These are phyloP conservation scores for Mycena olivaceomarginata DNA, from an alignment of 768 basidiomycete species.

Conservation along the genomic window DNA sequence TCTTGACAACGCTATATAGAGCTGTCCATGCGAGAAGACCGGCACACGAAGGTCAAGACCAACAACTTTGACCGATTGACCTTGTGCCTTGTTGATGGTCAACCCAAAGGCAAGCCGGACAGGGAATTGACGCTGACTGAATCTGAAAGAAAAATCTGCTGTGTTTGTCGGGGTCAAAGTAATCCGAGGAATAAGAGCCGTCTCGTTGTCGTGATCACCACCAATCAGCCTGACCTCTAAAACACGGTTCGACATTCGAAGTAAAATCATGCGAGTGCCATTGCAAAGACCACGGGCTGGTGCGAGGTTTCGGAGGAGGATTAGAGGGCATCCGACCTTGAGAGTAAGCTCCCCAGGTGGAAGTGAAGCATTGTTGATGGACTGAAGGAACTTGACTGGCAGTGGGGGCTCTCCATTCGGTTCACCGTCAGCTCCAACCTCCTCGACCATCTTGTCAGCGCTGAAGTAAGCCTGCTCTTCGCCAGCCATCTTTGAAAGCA, in stretches of 20 bases:
- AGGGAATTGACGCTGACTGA: conserved; percentile 10
- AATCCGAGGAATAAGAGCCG: conserved; percentile 61
- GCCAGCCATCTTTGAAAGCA: conserved; percentile 33
- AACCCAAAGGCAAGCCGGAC: conserved; percentile 61
- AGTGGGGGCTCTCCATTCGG: conserved; percentile 52
- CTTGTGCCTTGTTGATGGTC: conserved; percentile 64
- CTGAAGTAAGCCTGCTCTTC: conserved; percentile 34
- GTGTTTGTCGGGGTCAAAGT: conserved; percentile 40
- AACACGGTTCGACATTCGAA: conserved; percentile 41
- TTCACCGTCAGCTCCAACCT: background rate
- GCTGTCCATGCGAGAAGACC: conserved; percentile 62
- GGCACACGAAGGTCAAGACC: conserved; percentile 55
- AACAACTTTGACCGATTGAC: conserved; percentile 58
- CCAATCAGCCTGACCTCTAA: conserved; percentile 58
- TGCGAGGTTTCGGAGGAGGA: conserved; percentile 40
- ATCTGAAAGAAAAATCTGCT: conserved; percentile 10
- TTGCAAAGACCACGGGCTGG: conserved; percentile 52
- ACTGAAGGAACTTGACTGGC: conserved; percentile 40
- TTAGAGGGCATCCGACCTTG: conserved; percentile 55
- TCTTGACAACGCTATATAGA: conserved; percentile 61
- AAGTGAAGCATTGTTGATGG: conserved; percentile 1
- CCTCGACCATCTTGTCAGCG: conserved; percentile 12
- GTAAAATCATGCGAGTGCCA: conserved; percentile 52
- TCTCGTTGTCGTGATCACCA: conserved; percentile 58
- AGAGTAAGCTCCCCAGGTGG: conserved; percentile 45